Percentiles rank a stretch among this genome's conserved stretches.
These are phyloP conservation scores for Stereum hirsutum DNA, from an alignment of 1,284 basidiomycete species.

Conservation along the genomic window DNA sequence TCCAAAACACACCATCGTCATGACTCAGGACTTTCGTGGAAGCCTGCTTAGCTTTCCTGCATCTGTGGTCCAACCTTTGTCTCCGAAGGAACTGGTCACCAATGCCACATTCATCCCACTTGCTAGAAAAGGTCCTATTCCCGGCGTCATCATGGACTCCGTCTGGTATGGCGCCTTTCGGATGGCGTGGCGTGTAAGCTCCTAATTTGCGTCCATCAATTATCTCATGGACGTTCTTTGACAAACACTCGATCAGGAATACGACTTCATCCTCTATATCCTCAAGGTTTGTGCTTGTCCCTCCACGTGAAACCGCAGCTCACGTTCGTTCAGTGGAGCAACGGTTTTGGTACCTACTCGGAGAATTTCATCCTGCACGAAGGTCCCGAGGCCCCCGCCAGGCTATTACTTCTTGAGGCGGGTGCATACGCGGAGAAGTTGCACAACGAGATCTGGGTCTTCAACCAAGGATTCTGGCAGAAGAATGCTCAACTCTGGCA, in stretches of 20 bases:
- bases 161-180: constrained; percentile 48
- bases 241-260: constrained; percentile 22
- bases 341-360: constrained; percentile 22
- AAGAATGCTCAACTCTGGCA: constrained; percentile 57
- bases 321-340: constrained; percentile 34
- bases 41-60: constrained; percentile 45
- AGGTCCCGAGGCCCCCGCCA: constrained; percentile 41
- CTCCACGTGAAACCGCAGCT: background rate
- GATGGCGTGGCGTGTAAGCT: constrained; percentile 51
- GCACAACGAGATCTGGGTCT: constrained; percentile 70
- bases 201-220: too few relatives aligned
- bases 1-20: constrained; percentile 51
- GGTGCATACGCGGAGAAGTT: constrained; percentile 42
- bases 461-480: constrained; percentile 58
- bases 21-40: constrained; percentile 36
- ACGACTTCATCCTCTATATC: constrained; percentile 38
- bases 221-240: background rate
- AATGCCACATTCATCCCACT: constrained; percentile 40
- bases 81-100: constrained; percentile 38
- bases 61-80: constrained; percentile 33
- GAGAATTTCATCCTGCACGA: constrained; percentile 51
- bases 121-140: constrained; percentile 27
- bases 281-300: constrained; percentile 23
- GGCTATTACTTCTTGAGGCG: constrained; percentile 44
- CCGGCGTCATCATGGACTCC: constrained; percentile 42